Evolutionary conservation across 495 filamentous ascomycete genomes (phyloP), one percentile per base, ranked within the genome.

Genomic region (Aspergillus bertholletiae): DNA sequence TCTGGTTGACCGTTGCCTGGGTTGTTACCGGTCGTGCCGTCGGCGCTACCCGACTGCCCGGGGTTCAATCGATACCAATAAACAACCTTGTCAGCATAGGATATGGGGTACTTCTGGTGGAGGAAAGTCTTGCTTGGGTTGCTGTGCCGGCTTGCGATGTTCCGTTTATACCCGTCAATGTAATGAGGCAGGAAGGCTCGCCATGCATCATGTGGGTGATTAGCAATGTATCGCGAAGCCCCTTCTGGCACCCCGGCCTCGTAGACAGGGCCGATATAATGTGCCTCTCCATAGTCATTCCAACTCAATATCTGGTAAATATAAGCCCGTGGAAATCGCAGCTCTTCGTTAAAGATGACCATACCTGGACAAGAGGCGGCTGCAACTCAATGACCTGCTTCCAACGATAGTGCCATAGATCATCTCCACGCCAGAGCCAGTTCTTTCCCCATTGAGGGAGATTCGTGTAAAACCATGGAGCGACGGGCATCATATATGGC

Each of bases 251-350:
- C 75, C 7, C 81, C 77, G 6, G 67, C 60, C 0, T 69, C 52
- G 28, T 76, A 64, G 30, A 84, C 74, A 4, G 80, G 81, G 28
- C 83, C 84, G 54, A 92, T 85, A 58, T 92, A 89, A 71, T 88
- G 87, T 7, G 83, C 81, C 66, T 92, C 88, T 41, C 87, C 88
- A 52, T 80, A 90, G 65, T 91, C 88, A 53, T 91, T 90, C 88
- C 88, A 89, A 66, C 69, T 72, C 20, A 76, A 68, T 41, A 82
- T 75, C 68, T 73, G 53, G 21, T 7, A 18, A 35, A 51, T 22
- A 52, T 45, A 21, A 61, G 34, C 4, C 24, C 15, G 27, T n/a
- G 51, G 49, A 24, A 49, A 43, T 3, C 7, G 18, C 9, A 41
- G 17, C 6, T n/a, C n/a, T 32, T 8, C 41, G 21, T 5, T 22